A percentile compares a stretch with the other conserved stretches of the same genome.
phyloP scores from a whole-genome alignment of 2,329 filamentous ascomycete genomes.

The Dryadomyces quercivorus region DNA sequence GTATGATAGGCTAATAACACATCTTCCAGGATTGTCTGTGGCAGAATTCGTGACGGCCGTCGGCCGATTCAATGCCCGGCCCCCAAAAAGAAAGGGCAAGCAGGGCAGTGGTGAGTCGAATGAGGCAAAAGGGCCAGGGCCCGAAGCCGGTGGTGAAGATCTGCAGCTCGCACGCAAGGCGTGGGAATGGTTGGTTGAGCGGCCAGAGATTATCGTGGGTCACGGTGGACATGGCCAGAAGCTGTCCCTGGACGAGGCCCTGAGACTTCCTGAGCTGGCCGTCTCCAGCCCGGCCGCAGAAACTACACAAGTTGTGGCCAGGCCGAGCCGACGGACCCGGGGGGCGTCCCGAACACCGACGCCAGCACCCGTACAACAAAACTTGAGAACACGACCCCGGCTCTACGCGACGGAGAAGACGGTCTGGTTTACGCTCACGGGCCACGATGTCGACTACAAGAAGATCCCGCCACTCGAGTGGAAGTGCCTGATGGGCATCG shows the following conservation, averaged over 20 bases:
- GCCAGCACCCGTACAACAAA: background rate
- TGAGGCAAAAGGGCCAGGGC: background rate
- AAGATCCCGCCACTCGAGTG: constrained; percentile 46
- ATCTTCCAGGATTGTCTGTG: constrained; percentile 11
- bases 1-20: background rate
- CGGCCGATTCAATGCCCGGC: constrained; percentile 6
- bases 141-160: background rate
- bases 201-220: constrained; percentile 28
- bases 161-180: constrained; percentile 24
- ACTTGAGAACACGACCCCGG: constrained; percentile 15
- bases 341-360: background rate
- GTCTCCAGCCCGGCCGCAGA: background rate
- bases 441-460: constrained; percentile 46
- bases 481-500: constrained; percentile 45
- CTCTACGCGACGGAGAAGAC: constrained; percentile 41
- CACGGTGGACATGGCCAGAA: constrained; percentile 22
- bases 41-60: constrained; percentile 13
- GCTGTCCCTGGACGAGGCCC: constrained; percentile 26
- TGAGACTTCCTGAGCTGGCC: constrained; percentile 23
- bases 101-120: too few species aligned
- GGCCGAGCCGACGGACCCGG: background rate
- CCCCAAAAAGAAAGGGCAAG: background rate
- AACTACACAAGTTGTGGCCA: background rate
- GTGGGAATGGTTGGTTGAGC: constrained; percentile 28
- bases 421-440: constrained; percentile 47